Evolutionary conservation across 495 filamentous ascomycete species (phyloP).

Genomic region (Lasiosphaeris hirsuta): DNA sequence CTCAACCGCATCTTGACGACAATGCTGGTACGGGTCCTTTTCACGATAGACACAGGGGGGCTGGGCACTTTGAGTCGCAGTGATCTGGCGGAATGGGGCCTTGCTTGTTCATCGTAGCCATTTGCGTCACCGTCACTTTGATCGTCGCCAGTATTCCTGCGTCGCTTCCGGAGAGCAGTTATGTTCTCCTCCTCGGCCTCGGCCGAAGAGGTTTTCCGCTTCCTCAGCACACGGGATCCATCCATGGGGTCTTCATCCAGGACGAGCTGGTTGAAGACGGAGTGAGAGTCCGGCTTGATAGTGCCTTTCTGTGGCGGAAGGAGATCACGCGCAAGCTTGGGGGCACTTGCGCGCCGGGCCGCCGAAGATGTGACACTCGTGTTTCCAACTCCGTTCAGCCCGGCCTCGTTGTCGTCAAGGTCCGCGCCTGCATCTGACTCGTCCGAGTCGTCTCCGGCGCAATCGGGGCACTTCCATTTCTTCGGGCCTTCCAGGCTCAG

Average conservation of each 20-base stretch:
- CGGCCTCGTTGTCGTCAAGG: conserved; percentile 36
- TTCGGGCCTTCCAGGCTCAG: conserved; percentile 51
- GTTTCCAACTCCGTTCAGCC: conserved; percentile 37
- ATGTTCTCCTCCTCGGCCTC: conserved; percentile 43
- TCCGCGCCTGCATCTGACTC: conserved; percentile 31
- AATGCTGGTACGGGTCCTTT: conserved; percentile 37
- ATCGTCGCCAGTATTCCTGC: conserved; percentile 39
- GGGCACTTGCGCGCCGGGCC: conserved; percentile 43
- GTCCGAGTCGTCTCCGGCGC: conserved; percentile 63
- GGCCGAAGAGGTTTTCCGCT: conserved; percentile 68
- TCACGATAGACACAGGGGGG: conserved; percentile 28
- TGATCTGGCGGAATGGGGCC: conserved; percentile 39
- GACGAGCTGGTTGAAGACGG: conserved; percentile 77
- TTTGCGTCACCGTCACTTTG: conserved; percentile 31
- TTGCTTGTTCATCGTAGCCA: conserved; percentile 27
- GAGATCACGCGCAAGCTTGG: conserved; percentile 66
- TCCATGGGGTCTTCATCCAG: conserved; percentile 80
- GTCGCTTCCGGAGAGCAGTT: conserved; percentile 43
- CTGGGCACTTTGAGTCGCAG: conserved; percentile 35
- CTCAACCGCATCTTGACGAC: conserved; percentile 55
- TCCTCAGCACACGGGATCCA: conserved; percentile 80
- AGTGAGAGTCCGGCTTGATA: conserved; percentile 75
- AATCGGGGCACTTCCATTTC: conserved; percentile 78
- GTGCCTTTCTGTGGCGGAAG: conserved; percentile 67
- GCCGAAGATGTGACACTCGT: conserved; percentile 29